Evolutionary conservation across 106 monocot genomes (phyloP).

Genomic region (Dactylorhiza incarnata): DNA sequence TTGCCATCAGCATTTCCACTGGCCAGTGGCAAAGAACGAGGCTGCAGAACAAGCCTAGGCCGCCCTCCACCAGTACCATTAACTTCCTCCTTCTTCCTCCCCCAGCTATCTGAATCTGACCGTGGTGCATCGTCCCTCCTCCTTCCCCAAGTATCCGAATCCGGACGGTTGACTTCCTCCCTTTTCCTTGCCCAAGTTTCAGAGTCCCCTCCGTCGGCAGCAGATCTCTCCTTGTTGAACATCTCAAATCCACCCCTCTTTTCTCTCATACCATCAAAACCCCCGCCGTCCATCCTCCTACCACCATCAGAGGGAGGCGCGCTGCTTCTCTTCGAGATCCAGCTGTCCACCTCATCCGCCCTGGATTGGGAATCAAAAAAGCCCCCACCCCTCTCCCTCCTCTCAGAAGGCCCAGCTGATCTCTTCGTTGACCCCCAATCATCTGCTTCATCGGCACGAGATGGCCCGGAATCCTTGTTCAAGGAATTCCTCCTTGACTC

Average conservation of each 20-base stretch:
- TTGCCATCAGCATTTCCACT: constrained; percentile 16
- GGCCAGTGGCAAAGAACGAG: constrained; percentile 47
- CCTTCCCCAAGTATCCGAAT: constrained; percentile 17
- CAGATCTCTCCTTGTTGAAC: constrained; percentile 26
- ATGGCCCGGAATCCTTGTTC: constrained; percentile 45
- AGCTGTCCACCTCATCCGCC: constrained; percentile 70
- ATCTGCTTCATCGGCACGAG: constrained; percentile 77
- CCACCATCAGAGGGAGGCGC: constrained; percentile 13
- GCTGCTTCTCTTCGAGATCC: constrained; percentile 54
- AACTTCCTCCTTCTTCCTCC: constrained; percentile 38
- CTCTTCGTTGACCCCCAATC: constrained; percentile 78
- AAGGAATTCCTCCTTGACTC: constrained; percentile 18
- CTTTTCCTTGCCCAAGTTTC: constrained; percentile 47
- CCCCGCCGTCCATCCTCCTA: constrained; percentile 20
- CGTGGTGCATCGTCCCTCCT: constrained; percentile 11
- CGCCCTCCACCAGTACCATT: constrained; percentile 25
- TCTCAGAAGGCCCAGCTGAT: constrained; percentile 17
- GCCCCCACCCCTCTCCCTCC: constrained; percentile 33
- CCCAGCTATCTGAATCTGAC: constrained; percentile 24
- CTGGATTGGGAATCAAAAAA: constrained; percentile 48
- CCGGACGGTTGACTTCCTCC: not conserved
- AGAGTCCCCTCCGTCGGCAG: constrained; percentile 23
- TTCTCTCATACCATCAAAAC: constrained; percentile 35
- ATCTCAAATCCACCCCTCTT: constrained; percentile 46
- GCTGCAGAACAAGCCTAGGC: constrained; percentile 74